Conservation (phyloP, 2,329 filamentous ascomycete genomes). For the Claviceps sp. region DNA sequence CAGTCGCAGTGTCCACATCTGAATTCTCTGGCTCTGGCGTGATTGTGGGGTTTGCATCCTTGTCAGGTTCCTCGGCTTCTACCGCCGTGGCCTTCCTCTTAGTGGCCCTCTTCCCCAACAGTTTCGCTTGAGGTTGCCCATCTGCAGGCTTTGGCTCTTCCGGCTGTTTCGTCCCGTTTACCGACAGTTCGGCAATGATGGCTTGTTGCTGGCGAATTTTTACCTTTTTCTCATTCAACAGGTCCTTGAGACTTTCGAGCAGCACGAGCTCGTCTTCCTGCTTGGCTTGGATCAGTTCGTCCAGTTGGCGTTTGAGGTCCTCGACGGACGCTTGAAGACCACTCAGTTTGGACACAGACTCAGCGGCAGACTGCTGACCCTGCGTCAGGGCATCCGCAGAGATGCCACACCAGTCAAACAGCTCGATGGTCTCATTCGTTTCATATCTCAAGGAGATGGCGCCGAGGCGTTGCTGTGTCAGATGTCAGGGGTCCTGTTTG, state of each 20-base stretch:
- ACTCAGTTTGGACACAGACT: slow-evolving; percentile 26
- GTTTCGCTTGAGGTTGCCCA: slow-evolving; percentile 15
- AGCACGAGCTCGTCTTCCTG: slow-evolving; percentile 52
- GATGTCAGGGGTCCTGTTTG: slow-evolving; percentile 6
- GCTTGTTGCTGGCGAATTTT: slow-evolving; percentile 65
- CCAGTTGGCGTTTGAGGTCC: slow-evolving; percentile 48
- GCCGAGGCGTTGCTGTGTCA: slow-evolving; percentile 52
- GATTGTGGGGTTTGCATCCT: slow-evolving; percentile 28
- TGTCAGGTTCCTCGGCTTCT: slow-evolving; percentile 31
- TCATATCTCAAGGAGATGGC: slow-evolving; percentile 43
- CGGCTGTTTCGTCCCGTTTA: slow-evolving; percentile 11
- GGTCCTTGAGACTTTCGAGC: slow-evolving; percentile 53
- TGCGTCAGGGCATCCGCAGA: slow-evolving; percentile 36
- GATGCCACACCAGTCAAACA: slow-evolving; percentile 57
- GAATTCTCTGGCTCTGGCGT: slow-evolving; percentile 24
- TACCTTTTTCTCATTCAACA: slow-evolving; percentile 68
- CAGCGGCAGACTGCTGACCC: slow-evolving; percentile 29
- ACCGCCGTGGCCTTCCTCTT: slow-evolving; percentile 36
- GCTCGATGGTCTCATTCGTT: slow-evolving; percentile 44
- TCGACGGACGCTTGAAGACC: slow-evolving; percentile 42
- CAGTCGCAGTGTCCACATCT: slow-evolving; percentile 27
- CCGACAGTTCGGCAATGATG: slow-evolving; percentile 36
- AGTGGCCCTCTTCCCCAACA: slow-evolving; percentile 24
- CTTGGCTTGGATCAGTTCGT: slow-evolving; percentile 54
- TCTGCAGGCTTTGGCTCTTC: slow-evolving; percentile 12